These are phyloP conservation scores for Xerocomus nothofagi DNA, from an alignment of 1,284 basidiomycete species.

Conservation along the genomic window DNA sequence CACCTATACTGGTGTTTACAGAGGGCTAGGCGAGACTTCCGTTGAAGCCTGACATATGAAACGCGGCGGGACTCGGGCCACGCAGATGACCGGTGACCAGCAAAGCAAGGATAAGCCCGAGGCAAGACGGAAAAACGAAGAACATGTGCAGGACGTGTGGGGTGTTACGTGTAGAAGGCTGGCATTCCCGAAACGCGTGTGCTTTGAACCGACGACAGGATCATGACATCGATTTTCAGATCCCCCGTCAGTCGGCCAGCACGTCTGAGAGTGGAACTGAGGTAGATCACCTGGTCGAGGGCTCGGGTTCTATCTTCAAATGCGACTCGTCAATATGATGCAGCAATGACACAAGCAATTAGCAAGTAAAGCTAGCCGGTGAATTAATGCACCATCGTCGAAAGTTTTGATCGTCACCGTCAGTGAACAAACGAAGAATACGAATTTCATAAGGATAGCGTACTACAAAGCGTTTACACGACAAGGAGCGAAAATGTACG, in stretches of 20 bases:
- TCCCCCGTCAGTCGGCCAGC: not conserved
- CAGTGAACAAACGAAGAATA: constrained; percentile 7
- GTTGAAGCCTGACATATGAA: not conserved
- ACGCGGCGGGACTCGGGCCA: not conserved
- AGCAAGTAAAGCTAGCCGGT: no score
- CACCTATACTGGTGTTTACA: not conserved
- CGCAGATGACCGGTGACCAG: not conserved
- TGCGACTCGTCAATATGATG: not conserved
- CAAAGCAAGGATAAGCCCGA: not conserved
- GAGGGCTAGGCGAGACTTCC: not conserved
- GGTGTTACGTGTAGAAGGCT: not conserved
- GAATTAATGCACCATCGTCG: no score
- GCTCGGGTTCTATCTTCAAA: not conserved
- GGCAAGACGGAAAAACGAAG: not conserved
- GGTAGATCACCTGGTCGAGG: not conserved
- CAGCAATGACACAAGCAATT: no score
- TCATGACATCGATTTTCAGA: not conserved
- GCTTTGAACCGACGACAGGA: not conserved
- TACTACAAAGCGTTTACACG: constrained; percentile 19
- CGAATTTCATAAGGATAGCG: constrained; percentile 30
- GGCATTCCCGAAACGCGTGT: not conserved
- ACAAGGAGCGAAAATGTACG: not conserved
- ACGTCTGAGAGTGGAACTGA: not conserved
- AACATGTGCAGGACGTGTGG: not conserved
- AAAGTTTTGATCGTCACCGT: not conserved